A percentile compares a stretch with the other conserved stretches of the same genome.
These are phyloP conservation scores for Tricholoma sp. DNA, from an alignment of 768 basidiomycete genomes.

Conservation along the genomic window DNA sequence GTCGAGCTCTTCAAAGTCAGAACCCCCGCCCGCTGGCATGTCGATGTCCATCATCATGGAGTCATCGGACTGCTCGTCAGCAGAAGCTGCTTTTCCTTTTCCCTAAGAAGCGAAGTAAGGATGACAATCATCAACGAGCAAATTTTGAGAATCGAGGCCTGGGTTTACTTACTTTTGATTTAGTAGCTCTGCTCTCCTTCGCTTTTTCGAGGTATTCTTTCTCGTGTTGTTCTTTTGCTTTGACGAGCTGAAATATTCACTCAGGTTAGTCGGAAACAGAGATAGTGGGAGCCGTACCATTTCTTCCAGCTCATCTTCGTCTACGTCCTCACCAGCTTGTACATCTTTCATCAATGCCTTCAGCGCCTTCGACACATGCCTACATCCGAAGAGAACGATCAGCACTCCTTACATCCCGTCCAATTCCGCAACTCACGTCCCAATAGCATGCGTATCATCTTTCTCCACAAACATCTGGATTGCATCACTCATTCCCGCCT, in stretches of 20 bases:
- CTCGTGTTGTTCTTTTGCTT: constrained; percentile 68
- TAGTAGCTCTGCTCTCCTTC: constrained; percentile 31
- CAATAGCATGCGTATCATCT: constrained; percentile 92
- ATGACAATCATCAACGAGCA: not conserved
- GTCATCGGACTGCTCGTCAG: constrained; percentile 55
- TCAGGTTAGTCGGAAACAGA: not conserved
- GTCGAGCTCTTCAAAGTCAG: constrained; percentile 48
- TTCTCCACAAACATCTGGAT: constrained; percentile 97
- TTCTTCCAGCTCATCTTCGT: constrained; percentile 74
- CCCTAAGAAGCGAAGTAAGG: constrained; percentile 25
- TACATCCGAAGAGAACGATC: constrained; percentile 19
- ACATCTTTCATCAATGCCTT: constrained; percentile 64
- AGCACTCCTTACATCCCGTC: not conserved
- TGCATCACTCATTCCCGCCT: constrained; percentile 88
- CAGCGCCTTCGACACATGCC: constrained; percentile 61
- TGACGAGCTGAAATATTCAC: constrained; percentile 43
- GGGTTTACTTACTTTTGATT: constrained; percentile 45
- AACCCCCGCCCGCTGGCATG: constrained; percentile 29
- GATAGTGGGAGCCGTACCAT: constrained; percentile 37
- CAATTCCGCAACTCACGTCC: constrained; percentile 48
- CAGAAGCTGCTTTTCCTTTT: constrained; percentile 45
- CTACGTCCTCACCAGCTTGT: constrained; percentile 55
- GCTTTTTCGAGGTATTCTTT: constrained; percentile 50
- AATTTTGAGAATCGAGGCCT: not conserved
- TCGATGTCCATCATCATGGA: constrained; percentile 80